Conservation (phyloP, 2,329 filamentous ascomycete genomes). For the Colletotrichum musae region DNA sequence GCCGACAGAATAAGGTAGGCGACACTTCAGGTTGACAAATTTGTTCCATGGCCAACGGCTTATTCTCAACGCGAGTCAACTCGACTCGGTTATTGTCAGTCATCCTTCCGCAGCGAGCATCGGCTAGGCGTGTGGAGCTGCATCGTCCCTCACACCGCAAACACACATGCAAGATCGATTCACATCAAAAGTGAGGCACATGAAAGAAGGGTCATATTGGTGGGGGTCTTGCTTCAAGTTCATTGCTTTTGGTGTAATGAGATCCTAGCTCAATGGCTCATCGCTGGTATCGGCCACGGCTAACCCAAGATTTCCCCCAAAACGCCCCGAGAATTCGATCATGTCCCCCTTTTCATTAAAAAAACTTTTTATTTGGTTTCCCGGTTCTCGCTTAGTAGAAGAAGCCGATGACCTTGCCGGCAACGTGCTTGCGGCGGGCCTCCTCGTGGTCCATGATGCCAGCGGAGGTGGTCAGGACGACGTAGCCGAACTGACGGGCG, state of each 20-base stretch:
- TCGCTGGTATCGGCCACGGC: constrained; percentile 54
- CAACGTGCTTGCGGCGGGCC: constrained; percentile 88
- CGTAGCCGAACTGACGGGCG: constrained; percentile 99
- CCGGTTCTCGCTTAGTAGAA: constrained; percentile 81
- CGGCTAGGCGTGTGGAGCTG: too few species aligned
- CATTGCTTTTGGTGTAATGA: constrained; percentile 53
- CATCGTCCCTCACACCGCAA: too few species aligned
- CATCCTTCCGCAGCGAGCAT: too few species aligned
- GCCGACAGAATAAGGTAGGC: too few species aligned
- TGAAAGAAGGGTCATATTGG: constrained; percentile 37
- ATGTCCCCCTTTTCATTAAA: constrained; percentile 46
- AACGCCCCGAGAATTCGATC: constrained; percentile 55
- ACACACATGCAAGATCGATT: background rate
- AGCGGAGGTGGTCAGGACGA: constrained; percentile 85
- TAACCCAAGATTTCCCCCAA: constrained; percentile 50
- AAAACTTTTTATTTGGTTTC: constrained; percentile 33
- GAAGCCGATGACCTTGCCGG: constrained; percentile 99
- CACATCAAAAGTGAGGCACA: constrained; percentile 9
- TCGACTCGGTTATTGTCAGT: too few species aligned
- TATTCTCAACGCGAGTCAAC: too few species aligned
- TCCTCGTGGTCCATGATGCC: constrained; percentile 99
- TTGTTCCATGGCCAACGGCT: too few species aligned
- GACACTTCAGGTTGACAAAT: too few species aligned
- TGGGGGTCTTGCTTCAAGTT: constrained; percentile 40
- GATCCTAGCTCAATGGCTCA: constrained; percentile 50